Evolutionary conservation across 2,329 filamentous ascomycete species (phyloP).

Genomic region (Apiospora rasikravindrae): DNA sequence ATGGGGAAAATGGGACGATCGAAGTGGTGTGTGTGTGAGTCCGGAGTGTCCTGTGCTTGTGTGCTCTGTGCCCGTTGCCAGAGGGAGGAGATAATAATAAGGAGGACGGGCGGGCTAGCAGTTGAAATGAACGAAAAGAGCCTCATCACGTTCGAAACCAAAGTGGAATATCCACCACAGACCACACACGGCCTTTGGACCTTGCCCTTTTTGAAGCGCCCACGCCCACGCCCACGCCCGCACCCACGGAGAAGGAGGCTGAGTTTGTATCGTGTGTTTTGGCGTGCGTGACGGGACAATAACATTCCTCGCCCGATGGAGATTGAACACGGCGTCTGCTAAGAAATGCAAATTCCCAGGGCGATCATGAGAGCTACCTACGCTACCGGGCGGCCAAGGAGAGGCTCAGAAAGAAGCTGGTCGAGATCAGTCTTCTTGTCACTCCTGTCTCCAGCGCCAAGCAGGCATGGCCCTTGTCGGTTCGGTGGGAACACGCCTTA

Average conservation of each 20-base stretch:
- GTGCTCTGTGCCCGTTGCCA: background rate
- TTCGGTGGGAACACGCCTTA: conserved; percentile 7
- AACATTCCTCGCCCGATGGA: background rate
- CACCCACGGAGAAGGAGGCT: no score
- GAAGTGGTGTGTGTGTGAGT: background rate
- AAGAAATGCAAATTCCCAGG: conserved; percentile 8
- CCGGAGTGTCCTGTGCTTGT: no score
- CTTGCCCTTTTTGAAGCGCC: background rate
- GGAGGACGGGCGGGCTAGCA: background rate
- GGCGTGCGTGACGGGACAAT: background rate
- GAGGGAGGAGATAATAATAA: background rate
- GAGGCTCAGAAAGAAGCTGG: background rate
- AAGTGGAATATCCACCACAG: conserved; percentile 4
- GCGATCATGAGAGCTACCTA: background rate
- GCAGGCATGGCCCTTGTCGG: conserved; percentile 9
- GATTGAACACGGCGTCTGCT: background rate
- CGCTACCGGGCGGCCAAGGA: background rate
- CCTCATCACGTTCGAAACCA: conserved; percentile 6
- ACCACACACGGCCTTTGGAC: background rate
- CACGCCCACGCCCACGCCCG: background rate
- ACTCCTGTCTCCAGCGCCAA: background rate
- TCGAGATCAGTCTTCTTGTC: background rate
- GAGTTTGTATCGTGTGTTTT: conserved; percentile 15
- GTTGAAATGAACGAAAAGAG: conserved; percentile 6
- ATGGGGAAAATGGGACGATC: conserved; percentile 17